These are phyloP conservation scores for Phytophthora uliginosa DNA, from an alignment of 352 stramenopile genomes.

Conservation along the genomic window DNA sequence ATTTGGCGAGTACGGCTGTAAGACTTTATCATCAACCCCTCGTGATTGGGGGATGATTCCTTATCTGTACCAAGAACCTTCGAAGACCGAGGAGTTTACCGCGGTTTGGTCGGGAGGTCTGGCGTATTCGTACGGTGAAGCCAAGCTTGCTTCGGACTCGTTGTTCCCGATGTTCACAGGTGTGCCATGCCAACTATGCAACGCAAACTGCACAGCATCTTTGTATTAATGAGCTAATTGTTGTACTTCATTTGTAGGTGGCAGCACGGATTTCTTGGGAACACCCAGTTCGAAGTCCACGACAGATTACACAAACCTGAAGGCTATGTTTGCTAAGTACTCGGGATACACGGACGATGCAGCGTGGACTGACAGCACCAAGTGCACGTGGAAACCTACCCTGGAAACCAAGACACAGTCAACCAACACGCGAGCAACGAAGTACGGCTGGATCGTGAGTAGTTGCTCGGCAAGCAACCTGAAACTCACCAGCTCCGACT, in stretches of 20 bases:
- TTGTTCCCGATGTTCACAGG: conserved; percentile 88
- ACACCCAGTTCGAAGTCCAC: conserved; percentile 71
- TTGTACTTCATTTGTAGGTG: conserved; percentile 43
- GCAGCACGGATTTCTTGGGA: conserved; percentile 68
- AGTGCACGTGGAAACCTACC: conserved; percentile 71
- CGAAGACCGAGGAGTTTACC: conserved; percentile 71
- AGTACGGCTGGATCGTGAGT: conserved; percentile 73
- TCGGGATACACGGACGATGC: conserved; percentile 59
- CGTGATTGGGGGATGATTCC: conserved; percentile 83
- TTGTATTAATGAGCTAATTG: conserved; percentile 16
- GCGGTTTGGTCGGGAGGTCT: conserved; percentile 87
- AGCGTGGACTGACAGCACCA: conserved; percentile 63
- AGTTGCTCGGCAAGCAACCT: conserved; percentile 62
- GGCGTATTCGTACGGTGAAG: conserved; percentile 90
- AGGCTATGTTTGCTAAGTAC: conserved; percentile 77
- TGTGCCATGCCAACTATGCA: conserved; percentile 24
- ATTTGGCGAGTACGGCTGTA: conserved; percentile 88
- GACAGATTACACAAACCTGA: conserved; percentile 81
- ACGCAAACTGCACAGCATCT: neutral
- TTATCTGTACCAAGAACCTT: conserved; percentile 83
- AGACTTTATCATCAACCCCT: conserved; percentile 50
- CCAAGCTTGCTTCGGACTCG: conserved; percentile 73
- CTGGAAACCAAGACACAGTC: conserved; percentile 68
- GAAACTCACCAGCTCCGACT: conserved; percentile 70
- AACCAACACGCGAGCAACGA: conserved; percentile 61